These are phyloP conservation scores for Straminergon stramineum DNA, from an alignment of 225 moss, liverwort and hornwort species.

Conservation along the genomic window DNA sequence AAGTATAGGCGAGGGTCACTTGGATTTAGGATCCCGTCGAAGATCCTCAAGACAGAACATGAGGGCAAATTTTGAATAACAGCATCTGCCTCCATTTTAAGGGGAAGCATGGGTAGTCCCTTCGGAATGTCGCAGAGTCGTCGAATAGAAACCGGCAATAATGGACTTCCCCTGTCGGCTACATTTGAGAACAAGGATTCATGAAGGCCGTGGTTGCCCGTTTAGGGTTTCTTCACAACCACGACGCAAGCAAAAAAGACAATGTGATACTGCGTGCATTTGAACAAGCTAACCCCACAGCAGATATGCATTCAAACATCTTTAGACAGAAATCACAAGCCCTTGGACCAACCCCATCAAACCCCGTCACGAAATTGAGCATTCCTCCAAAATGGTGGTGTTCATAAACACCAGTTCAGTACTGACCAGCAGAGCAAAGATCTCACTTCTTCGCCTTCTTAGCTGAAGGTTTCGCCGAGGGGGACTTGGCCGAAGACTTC, in stretches of 20 bases:
- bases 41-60: too few relatives aligned
- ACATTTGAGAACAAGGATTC: background rate
- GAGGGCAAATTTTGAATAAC: too few relatives aligned
- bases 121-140: background rate
- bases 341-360: background rate
- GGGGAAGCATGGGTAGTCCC: background rate
- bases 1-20: background rate
- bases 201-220: too few relatives aligned
- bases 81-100: background rate
- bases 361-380: background rate
- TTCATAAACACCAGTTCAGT: constrained; percentile 14
- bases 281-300: background rate
- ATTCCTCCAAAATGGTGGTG: background rate
- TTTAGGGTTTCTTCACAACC: background rate
- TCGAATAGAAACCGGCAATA: too few relatives aligned
- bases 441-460: constrained; percentile 75
- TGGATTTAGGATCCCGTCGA: background rate
- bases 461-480: constrained; percentile 30
- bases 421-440: background rate
- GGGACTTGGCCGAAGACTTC: constrained; percentile 15
- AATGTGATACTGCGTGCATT: too few relatives aligned
- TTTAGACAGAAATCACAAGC: background rate
- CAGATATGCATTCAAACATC: background rate
- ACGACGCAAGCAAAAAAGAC: too few relatives aligned
- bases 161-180: background rate